Conservation (phyloP, 1,284 basidiomycete genomes). For the Cystobasidium slooffiae region DNA sequence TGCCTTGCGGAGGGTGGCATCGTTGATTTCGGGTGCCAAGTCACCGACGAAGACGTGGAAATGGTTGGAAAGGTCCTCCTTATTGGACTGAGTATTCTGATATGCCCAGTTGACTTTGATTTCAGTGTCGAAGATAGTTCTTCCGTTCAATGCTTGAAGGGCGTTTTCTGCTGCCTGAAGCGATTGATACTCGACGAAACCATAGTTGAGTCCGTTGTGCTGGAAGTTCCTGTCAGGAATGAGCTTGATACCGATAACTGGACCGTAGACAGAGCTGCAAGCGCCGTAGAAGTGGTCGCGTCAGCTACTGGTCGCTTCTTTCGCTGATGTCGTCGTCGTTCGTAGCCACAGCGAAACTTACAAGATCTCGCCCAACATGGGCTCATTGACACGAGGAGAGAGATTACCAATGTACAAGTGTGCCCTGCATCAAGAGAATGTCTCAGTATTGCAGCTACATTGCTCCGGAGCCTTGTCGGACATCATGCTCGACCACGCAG, state of each 20-base stretch:
- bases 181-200: slow-evolving; percentile 78
- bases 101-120: slow-evolving; percentile 98
- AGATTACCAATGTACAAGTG: slow-evolving; percentile 98
- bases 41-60: slow-evolving; percentile 99
- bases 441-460: neutral
- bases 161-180: slow-evolving; percentile 97
- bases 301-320: neutral
- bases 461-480: too few relatives aligned
- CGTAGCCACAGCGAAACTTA: slow-evolving; percentile 40
- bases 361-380: slow-evolving; percentile 53
- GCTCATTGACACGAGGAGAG: slow-evolving; percentile 76
- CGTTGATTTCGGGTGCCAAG: slow-evolving; percentile 95
- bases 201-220: slow-evolving; percentile 96
- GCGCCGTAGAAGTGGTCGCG: neutral
- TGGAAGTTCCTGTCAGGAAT: slow-evolving; percentile 97
- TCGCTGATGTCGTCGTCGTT: slow-evolving; percentile 12
- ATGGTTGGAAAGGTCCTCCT: slow-evolving; percentile 93
- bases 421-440: slow-evolving; percentile 61
- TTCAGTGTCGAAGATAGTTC: slow-evolving; percentile 76
- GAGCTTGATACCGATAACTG: slow-evolving; percentile 96
- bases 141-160: slow-evolving; percentile 91
- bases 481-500: neutral
- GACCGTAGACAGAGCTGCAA: slow-evolving; percentile 76
- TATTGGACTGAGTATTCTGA: slow-evolving; percentile 78
- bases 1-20: slow-evolving; percentile 92